Base-by-base conservation (phyloP, 192 early-diverging fungal species). In the Funneliformis geosporum region DNA sequence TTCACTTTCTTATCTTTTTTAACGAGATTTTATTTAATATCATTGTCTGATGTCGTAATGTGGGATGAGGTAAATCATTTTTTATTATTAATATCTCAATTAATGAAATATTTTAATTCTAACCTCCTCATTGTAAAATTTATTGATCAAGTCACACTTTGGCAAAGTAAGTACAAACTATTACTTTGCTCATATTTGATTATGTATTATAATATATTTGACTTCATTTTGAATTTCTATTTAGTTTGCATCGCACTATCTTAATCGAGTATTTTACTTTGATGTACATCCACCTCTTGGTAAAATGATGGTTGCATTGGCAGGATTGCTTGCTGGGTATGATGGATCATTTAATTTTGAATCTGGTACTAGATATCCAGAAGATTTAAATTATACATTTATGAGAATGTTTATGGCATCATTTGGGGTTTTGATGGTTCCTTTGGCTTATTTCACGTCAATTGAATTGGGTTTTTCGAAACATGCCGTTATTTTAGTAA, bases 221-320 rank as follows among this genome's bases (percentile, higher is more conserved):
- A 42, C 6, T 77, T 76, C 39, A 3, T 5, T 40, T 27, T 25
- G 2, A 33, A 33, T 33, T 33, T 33, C 33, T 33, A 33, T 33
- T 82, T 43, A 98, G 89, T 99, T 99, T 86, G 98, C 92, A 21
- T 94, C 93, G 10, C 86, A 96, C 82, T 99, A 99, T 85, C 82
- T 99, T 59, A 96, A 97, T 73, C 84, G 89, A 28, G 93, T 94
- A 60, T 99, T 98, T 79, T 99, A 98, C 80, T 96, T 96, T 82
- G 98, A 99, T 85, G 97, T 99, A 1, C 98, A 99, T 81, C 98
- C 98, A 40, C 97, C 98, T 6, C 84, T 98, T 74, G 97, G 97
- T 60, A 99, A 99, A 86, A 98, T 98, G 89, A 86, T 99, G 28
- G 90, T 96, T 25, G 97, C 92, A 1, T 83, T 98, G 21, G 89